These are phyloP conservation scores for Phytophthora idaei DNA, from an alignment of 352 stramenopile genomes.

Conservation along the genomic window DNA sequence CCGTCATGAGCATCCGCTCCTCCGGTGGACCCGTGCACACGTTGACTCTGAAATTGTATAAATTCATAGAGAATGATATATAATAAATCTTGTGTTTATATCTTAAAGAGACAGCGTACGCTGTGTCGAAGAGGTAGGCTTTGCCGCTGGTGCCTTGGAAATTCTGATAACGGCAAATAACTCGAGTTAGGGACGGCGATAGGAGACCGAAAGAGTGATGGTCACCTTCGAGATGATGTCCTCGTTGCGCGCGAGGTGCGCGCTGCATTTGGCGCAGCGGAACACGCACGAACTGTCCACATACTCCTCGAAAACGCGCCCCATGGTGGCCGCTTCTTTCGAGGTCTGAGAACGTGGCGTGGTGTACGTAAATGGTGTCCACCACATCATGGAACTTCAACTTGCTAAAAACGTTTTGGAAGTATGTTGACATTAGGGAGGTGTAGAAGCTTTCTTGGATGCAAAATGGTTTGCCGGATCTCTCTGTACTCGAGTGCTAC, in stretches of 20 bases:
- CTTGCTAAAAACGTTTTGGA: neutral
- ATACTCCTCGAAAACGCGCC: constrained; percentile 90
- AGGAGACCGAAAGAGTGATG: constrained; percentile 6
- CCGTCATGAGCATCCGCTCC: constrained; percentile 94
- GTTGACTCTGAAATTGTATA: constrained; percentile 71
- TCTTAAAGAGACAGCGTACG: constrained; percentile 37
- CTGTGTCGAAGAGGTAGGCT: constrained; percentile 93
- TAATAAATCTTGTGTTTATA: neutral
- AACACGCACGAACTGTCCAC: constrained; percentile 92
- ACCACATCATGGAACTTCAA: neutral
- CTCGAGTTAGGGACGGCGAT: neutral
- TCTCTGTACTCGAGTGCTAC: neutral
- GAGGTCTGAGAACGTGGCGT: neutral
- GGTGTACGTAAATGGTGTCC: neutral
- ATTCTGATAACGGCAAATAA: constrained; percentile 43
- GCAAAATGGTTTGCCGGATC: neutral
- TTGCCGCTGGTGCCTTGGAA: constrained; percentile 86
- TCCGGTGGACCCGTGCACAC: constrained; percentile 87
- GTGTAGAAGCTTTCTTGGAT: neutral
- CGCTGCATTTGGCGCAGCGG: constrained; percentile 89
- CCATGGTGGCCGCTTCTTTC: constrained; percentile 41
- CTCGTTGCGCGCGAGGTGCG: constrained; percentile 91
- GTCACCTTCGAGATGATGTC: constrained; percentile 95
- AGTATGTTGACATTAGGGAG: too few species aligned
- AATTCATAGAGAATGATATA: constrained; percentile 4